Conservation (phyloP, 2,329 filamentous ascomycete genomes). For the Hirsutella thompsonii region DNA sequence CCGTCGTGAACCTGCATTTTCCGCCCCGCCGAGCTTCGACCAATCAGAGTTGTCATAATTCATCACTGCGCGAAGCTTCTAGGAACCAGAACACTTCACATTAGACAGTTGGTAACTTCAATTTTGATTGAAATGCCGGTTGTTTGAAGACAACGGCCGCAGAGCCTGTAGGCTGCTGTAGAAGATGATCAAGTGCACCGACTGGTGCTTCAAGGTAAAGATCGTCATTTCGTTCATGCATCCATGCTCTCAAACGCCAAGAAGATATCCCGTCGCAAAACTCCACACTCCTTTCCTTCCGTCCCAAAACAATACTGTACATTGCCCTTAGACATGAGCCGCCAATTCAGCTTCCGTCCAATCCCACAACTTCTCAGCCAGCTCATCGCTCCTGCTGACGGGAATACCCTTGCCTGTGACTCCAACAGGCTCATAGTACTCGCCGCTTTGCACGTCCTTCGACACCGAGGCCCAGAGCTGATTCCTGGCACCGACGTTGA, state of each 20-base stretch:
- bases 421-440: slow-evolving; percentile 21
- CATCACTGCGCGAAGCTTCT: not conserved
- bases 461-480: slow-evolving; percentile 30
- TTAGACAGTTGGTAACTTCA: too few relatives aligned
- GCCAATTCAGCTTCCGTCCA: slow-evolving; percentile 21
- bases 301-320: too few relatives aligned
- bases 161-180: too few relatives aligned
- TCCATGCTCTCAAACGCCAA: too few relatives aligned
- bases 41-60: not conserved
- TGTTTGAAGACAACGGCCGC: too few relatives aligned
- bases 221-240: too few relatives aligned
- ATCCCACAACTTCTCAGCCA: slow-evolving; percentile 19
- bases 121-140: too few relatives aligned
- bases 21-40: not conserved
- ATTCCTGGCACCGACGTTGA: slow-evolving; percentile 22
- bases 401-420: slow-evolving; percentile 10
- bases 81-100: too few relatives aligned
- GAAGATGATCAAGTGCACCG: too few relatives aligned
- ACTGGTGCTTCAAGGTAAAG: too few relatives aligned
- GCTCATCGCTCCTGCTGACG: slow-evolving; percentile 12
- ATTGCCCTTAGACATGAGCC: not conserved
- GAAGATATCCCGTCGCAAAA: too few relatives aligned
- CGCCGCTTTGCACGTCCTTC: slow-evolving; percentile 16
- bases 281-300: too few relatives aligned
- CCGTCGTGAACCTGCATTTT: slow-evolving; percentile 15